Conservation (phyloP, 2,329 filamentous ascomycete species). For the Venturia aucupariae region DNA sequence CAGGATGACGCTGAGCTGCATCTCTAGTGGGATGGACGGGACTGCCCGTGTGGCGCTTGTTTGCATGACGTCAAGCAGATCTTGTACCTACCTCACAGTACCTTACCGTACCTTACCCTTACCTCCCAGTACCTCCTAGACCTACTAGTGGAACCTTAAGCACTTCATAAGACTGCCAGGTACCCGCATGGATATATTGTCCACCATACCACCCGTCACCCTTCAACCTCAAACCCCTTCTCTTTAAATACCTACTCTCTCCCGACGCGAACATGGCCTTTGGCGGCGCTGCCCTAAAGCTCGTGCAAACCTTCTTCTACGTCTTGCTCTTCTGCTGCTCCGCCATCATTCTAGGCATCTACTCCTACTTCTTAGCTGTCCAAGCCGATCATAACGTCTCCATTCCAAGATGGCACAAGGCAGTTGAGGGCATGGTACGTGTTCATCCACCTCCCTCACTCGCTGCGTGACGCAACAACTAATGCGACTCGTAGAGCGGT, state of each 20-base stretch:
- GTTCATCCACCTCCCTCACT: too few relatives aligned
- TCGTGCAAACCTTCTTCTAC: slow-evolving; percentile 62
- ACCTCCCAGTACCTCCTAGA: too few relatives aligned
- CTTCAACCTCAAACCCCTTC: neutral
- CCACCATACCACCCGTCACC: neutral
- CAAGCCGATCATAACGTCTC: slow-evolving; percentile 53
- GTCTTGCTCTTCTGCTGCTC: slow-evolving; percentile 63
- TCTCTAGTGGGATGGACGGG: neutral
- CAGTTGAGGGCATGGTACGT: slow-evolving; percentile 45
- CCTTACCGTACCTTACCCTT: too few relatives aligned
- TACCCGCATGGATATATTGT: neutral
- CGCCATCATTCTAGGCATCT: slow-evolving; percentile 62
- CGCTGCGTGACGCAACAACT: neutral
- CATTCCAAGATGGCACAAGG: slow-evolving; percentile 58
- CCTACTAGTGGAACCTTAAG: too few relatives aligned
- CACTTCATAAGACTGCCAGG: neutral
- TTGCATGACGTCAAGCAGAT: neutral
- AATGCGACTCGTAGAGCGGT: slow-evolving; percentile 52
- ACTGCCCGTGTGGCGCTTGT: neutral
- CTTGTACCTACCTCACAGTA: neutral
- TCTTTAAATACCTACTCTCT: neutral
- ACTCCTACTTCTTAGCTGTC: slow-evolving; percentile 74
- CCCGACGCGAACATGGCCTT: slow-evolving; percentile 43
- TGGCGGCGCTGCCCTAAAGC: slow-evolving; percentile 56
- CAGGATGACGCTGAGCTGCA: neutral